These are phyloP conservation scores for Mortierella claussenii DNA, from an alignment of 192 early-diverging fungal genomes.

Conservation along the genomic window DNA sequence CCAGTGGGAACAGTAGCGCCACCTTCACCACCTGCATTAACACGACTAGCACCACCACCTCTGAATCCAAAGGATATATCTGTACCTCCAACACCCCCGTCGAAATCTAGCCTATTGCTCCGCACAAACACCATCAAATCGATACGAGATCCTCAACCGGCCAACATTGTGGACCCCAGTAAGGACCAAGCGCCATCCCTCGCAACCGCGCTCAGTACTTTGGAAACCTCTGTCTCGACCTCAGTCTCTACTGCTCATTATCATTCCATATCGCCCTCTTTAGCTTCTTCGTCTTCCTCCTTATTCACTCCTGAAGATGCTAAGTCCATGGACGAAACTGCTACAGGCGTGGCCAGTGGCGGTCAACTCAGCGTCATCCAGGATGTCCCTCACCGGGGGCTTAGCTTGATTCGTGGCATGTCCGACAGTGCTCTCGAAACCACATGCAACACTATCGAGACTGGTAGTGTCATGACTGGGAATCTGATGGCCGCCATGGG, in stretches of 20 bases:
- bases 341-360: background rate
- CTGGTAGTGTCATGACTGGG: slow-evolving; percentile 20
- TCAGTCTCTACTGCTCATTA: background rate
- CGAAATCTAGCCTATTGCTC: slow-evolving; percentile 27
- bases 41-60: no score
- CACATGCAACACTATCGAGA: slow-evolving; percentile 3
- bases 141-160: background rate
- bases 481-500: slow-evolving; percentile 24
- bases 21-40: no score
- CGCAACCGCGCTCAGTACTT: background rate
- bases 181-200: background rate
- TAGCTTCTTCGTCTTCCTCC: background rate
- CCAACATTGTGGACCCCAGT: background rate
- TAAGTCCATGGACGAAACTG: background rate
- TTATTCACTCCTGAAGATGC: background rate
- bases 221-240: background rate
- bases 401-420: slow-evolving; percentile 44
- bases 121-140: slow-evolving; percentile 18
- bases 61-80: no score
- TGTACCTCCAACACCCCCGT: slow-evolving; percentile 19
- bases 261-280: slow-evolving; percentile 3
- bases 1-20: no score
- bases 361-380: no score
- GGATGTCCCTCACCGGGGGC: slow-evolving; percentile 5
- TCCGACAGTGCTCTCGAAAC: slow-evolving; percentile 33